Conservation (phyloP, 78 protist genomes). For the Protostelium mycophagum region DNA sequence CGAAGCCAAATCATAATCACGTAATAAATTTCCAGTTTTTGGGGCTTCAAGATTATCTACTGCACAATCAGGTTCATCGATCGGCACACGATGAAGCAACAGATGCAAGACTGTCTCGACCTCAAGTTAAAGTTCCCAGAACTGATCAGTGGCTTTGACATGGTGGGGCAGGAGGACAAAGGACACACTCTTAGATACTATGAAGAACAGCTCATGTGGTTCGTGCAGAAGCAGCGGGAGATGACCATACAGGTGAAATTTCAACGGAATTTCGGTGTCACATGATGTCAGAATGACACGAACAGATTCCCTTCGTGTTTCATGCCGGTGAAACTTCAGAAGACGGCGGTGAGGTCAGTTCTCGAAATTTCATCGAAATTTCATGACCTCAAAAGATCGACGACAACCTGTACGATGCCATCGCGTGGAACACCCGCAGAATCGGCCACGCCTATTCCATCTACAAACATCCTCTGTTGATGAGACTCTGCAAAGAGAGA, state of each 20-base stretch:
- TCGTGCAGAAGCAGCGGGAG: background rate
- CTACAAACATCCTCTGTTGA: constrained; percentile 37
- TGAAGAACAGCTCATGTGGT: constrained; percentile 26
- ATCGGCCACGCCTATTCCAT: constrained; percentile 75
- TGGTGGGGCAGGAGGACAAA: constrained; percentile 70
- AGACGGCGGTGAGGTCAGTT: constrained; percentile 7
- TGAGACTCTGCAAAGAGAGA: constrained; percentile 2
- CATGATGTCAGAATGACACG: background rate
- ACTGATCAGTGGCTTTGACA: constrained; percentile 58
- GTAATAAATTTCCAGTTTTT: background rate
- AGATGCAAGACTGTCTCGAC: background rate
- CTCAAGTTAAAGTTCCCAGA: constrained; percentile 21
- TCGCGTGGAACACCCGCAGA: constrained; percentile 39
- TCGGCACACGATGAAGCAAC: background rate
- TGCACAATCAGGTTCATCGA: background rate
- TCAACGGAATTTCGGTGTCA: too few relatives aligned
- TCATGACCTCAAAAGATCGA: background rate
- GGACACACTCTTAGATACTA: constrained; percentile 60
- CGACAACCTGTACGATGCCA: constrained; percentile 73
- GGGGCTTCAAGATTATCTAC: background rate
- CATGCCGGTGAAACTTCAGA: constrained; percentile 68
- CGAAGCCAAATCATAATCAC: background rate
- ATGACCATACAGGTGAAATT: too few relatives aligned
- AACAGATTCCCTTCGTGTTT: constrained; percentile 42
- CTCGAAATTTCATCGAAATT: background rate